These are phyloP conservation scores for Colletotrichum sp. DNA, from an alignment of 2,329 filamentous ascomycete genomes.

Conservation along the genomic window DNA sequence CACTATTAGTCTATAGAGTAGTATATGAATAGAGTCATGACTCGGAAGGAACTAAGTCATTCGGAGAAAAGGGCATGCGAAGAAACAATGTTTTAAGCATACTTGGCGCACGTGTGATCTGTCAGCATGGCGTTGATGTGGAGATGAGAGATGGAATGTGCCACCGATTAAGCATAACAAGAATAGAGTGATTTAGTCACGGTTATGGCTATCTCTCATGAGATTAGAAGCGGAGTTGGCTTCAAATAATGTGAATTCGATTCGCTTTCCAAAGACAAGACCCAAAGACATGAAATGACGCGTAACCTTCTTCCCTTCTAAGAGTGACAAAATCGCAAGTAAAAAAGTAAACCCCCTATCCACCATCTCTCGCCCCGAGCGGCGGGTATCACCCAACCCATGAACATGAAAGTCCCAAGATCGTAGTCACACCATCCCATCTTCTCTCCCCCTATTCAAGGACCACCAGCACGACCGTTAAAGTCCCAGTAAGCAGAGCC, in stretches of 20 bases:
- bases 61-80: not conserved
- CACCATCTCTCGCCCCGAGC: not conserved
- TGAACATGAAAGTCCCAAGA: not conserved
- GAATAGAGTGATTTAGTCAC: fast-evolving
- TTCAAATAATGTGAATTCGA: not conserved
- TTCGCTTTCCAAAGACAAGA: not conserved
- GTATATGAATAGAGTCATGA: not conserved
- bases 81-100: not conserved
- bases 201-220: fast-evolving
- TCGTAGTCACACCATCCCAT: fast-evolving
- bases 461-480: not conserved
- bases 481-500: not conserved
- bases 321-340: not conserved
- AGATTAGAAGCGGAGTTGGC: not conserved
- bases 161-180: not conserved
- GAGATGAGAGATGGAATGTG: not conserved
- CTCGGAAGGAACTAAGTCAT: fast-evolving
- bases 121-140: not conserved
- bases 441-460: not conserved
- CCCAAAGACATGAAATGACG: not conserved
- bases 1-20: fast-evolving
- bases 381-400: fast-evolving
- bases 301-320: not conserved
- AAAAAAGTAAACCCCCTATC: fast-evolving
- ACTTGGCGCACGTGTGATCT: not conserved